These are phyloP conservation scores for Puccinia hordei DNA, from an alignment of 1,284 basidiomycete genomes.

Conservation along the genomic window DNA sequence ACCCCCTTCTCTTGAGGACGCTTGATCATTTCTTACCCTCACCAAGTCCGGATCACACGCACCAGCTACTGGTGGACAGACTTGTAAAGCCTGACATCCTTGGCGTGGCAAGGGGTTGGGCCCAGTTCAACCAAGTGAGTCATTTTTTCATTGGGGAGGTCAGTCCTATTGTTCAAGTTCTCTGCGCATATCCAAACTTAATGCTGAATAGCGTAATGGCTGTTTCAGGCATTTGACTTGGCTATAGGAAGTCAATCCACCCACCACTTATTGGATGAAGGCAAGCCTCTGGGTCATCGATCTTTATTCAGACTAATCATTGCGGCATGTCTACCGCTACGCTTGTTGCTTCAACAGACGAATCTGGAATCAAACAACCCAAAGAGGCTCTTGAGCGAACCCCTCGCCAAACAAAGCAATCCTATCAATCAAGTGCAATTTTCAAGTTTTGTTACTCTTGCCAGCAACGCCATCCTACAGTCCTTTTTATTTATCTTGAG, in stretches of 20 bases:
- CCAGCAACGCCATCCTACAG: not conserved
- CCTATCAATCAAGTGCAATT: not conserved
- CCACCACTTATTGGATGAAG: not conserved
- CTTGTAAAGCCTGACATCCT: slow-evolving; percentile 27
- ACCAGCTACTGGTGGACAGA: slow-evolving; percentile 19
- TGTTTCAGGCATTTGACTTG: slow-evolving; percentile 40
- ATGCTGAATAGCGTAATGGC: not conserved
- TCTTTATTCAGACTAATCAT: slow-evolving; percentile 31
- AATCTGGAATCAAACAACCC: not conserved
- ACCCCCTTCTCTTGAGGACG: slow-evolving; percentile 15
- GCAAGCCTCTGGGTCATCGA: not conserved
- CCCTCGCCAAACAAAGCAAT: not conserved
- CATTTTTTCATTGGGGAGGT: slow-evolving; percentile 36
- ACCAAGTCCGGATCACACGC: not conserved
- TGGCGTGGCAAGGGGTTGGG: not conserved
- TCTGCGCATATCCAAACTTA: not conserved
- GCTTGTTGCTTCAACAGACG: not conserved
- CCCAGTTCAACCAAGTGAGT: not conserved
- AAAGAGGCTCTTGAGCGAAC: not conserved
- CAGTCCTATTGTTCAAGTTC: not conserved
- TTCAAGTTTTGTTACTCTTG: slow-evolving; percentile 5
- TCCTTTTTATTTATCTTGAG: slow-evolving; percentile 1
- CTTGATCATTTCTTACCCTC: slow-evolving; percentile 21
- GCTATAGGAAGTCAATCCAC: slow-evolving; percentile 16
- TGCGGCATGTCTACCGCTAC: slow-evolving; percentile 26